phyloP scores from a whole-genome alignment of 2,329 filamentous ascomycete species.

The Leptographium wingfieldii region DNA sequence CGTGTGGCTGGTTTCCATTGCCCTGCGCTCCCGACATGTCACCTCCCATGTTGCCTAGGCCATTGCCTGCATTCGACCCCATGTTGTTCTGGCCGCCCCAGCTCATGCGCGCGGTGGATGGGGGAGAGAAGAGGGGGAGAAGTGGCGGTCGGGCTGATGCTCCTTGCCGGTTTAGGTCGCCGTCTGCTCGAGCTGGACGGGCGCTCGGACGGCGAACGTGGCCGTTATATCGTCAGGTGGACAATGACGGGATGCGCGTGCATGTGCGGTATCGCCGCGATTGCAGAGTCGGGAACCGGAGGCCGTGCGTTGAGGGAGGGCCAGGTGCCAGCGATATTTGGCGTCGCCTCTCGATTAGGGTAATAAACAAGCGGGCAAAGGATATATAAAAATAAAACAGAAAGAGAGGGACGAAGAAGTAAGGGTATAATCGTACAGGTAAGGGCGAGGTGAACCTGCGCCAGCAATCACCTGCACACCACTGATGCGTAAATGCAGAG shows the following conservation, averaged over 20 bases:
- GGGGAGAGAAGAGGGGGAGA: neutral
- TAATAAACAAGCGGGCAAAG: neutral
- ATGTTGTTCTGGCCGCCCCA: conserved; percentile 19
- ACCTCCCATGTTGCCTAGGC: conserved; percentile 24
- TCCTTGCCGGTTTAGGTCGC: neutral
- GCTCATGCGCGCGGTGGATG: conserved; percentile 7
- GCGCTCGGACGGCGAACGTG: neutral
- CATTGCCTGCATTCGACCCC: conserved; percentile 28
- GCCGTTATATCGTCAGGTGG: neutral
- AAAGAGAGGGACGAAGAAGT: neutral
- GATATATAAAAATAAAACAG: neutral
- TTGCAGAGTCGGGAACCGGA: neutral
- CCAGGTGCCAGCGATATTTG: neutral
- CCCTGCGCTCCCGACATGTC: conserved; percentile 33
- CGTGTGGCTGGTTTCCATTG: conserved; percentile 39
- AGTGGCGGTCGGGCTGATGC: neutral
- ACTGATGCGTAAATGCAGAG: neutral
- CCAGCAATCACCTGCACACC: neutral
- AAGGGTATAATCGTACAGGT: neutral
- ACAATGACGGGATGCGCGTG: neutral
- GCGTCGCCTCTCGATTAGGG: neutral
- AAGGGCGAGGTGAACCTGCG: neutral
- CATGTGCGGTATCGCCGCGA: neutral
- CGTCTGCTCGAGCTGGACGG: neutral
- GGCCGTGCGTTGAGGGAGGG: neutral